Conservation (phyloP, 305 asterid genomes). For the Solanum hybrid region DNA sequence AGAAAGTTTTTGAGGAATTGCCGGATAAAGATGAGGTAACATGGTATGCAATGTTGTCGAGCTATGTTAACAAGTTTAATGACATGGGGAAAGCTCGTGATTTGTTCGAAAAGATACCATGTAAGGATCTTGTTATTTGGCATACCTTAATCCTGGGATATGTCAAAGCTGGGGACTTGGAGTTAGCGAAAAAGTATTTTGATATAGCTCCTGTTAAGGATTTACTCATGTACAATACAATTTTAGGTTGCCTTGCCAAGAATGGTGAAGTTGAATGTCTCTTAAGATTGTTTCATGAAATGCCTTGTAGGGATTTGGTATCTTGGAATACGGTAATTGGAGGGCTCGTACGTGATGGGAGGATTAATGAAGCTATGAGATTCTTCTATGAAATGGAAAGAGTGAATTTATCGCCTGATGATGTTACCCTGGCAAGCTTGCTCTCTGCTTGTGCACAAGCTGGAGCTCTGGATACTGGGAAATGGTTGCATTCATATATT, state of each 20-base stretch:
- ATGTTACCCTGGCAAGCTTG: slow-evolving; percentile 53
- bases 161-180: slow-evolving; percentile 13
- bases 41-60: slow-evolving; percentile 6
- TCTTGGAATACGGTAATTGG: slow-evolving; percentile 72
- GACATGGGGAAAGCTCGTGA: slow-evolving; percentile 10
- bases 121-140: slow-evolving; percentile 15
- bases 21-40: slow-evolving; percentile 10
- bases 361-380: slow-evolving; percentile 55
- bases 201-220: slow-evolving; percentile 16
- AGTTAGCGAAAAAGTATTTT: slow-evolving; percentile 2
- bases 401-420: slow-evolving; percentile 40
- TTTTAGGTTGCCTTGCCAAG: slow-evolving; percentile 12
- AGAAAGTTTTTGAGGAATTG: background rate
- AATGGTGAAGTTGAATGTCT: slow-evolving; percentile 9
- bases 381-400: slow-evolving; percentile 54
- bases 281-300: slow-evolving; percentile 31
- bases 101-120: slow-evolving; percentile 5
- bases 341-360: slow-evolving; percentile 55
- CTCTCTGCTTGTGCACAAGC: slow-evolving; percentile 71
- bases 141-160: slow-evolving; percentile 6
- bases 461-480: slow-evolving; percentile 61
- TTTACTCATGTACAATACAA: slow-evolving; percentile 10
- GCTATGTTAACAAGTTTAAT: background rate
- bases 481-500: slow-evolving; percentile 68
- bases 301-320: slow-evolving; percentile 51